Base-by-base conservation (phyloP, 768 basidiomycete species). In the Rhodotorula taiwanensis region DNA sequence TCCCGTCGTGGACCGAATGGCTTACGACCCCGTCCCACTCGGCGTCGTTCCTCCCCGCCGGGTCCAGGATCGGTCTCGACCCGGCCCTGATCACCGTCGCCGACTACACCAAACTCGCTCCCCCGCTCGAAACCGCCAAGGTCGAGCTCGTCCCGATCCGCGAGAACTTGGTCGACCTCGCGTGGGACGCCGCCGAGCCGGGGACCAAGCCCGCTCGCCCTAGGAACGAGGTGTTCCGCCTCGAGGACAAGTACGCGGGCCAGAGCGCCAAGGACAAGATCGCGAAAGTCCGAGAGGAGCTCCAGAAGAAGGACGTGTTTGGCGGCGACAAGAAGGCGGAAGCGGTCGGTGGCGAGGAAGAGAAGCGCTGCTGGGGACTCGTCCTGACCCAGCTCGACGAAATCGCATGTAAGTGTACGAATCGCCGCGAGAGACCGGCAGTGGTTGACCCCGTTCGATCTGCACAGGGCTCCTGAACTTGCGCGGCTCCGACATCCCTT, bases 371-470 rank as follows among this genome's bases (percentile, higher is more conserved):
- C n/a, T 70, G 73, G 27, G 90, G 87, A 3, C 75, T 88, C 45
- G 84, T 94, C 2, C 81, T 97, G 7, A 86, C 81, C n/a, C 84
- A 86, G 80, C 82, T 98, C 27, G 94, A 98, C 75, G 94, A 98
- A 74, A 84, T 94, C 53, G 91, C 90, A 1, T 98, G 64, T 69
- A 30, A 39, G 61, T 55, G 13, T 20, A 8, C 27, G 0, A 34
- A 36, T 25, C 39, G 59, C n/a, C n/a, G n/a, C n/a, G n/a, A n/a
- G n/a, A n/a, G n/a, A n/a, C n/a, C n/a, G n/a, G n/a, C n/a, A n/a
- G n/a, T n/a, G n/a, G n/a, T n/a, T n/a, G n/a, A n/a, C n/a, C n/a
- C n/a, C n/a, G n/a, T 14, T 18, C n/a, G 21, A 20, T 33, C 41
- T 42, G 18, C 18, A 25, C 68, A 52, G 68, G 91, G 91, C 73